These are phyloP conservation scores for Colletotrichum simmondsii DNA, from an alignment of 2,329 filamentous ascomycete species.

Conservation along the genomic window DNA sequence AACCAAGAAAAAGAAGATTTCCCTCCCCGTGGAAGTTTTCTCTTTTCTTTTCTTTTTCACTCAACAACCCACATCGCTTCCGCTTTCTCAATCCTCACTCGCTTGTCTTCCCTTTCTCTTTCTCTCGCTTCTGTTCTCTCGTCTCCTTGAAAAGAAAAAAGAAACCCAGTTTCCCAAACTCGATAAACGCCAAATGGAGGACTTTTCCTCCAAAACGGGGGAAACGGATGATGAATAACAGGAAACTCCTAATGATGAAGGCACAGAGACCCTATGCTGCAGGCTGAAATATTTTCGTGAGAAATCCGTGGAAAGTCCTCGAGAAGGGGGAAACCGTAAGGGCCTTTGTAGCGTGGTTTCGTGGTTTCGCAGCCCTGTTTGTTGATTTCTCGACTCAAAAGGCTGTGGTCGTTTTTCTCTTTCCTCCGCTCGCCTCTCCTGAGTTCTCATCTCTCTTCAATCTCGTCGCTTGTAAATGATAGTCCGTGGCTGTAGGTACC, in stretches of 20 bases:
- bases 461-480: conserved; percentile 26
- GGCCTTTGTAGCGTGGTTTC: conserved; percentile 1
- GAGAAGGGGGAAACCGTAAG: background rate
- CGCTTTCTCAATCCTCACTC: background rate
- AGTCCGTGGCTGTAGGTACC: background rate
- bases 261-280: conserved; percentile 30
- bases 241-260: conserved; percentile 34
- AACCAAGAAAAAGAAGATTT: background rate
- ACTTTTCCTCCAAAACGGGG: background rate
- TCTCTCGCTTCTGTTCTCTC: conserved; percentile 4
- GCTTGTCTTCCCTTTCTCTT: background rate
- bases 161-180: conserved; percentile 17
- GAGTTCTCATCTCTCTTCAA: conserved; percentile 15
- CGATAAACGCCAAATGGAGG: conserved; percentile 25
- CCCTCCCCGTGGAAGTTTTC: background rate
- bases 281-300: conserved; percentile 25
- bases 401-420: background rate
- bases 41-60: background rate
- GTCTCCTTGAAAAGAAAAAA: conserved; percentile 15
- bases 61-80: background rate
- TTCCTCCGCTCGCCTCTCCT: background rate
- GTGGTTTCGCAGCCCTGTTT: background rate
- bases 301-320: conserved; percentile 5
- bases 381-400: background rate
- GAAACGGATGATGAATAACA: conserved; percentile 4